Evolutionary conservation across 495 filamentous ascomycete species (phyloP), one percentile per base, ranked within the genome.

Genomic region (Filosporella fistucella): DNA sequence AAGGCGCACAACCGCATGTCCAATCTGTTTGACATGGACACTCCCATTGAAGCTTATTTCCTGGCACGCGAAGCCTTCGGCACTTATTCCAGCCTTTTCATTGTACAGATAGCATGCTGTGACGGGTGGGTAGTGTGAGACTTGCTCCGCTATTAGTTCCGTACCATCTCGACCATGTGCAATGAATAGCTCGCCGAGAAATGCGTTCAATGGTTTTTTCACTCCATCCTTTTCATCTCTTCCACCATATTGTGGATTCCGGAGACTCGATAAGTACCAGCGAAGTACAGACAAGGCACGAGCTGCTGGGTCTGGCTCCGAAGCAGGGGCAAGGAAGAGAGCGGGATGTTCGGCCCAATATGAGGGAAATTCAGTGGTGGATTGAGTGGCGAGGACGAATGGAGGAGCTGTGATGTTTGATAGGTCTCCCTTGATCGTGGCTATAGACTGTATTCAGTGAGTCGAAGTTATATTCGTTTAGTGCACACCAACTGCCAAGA

Each of bases 151-250:
- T 43, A 73, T 62, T 47, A 89, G 62, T 39, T 71, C 69, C 14
- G 85, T 89, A 29, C 77, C 81, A 62, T 81, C 71, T 36, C 69
- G 66, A 74, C 78, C 84, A 55, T 72, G 74, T 2, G 78, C 78
- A 10, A 96, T 64, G 61, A 95, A 96, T 20, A 96, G 70, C 65
- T 98, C 91, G 25, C 93, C 91, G 12, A 91, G 65, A 65, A 91
- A 91, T 0, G 87, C 86, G 58, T 95, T 96, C 68, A 97, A 70
- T 1, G 91, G 93, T 71, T 98, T 98, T 76, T 96, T 96, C 74
- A 96, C 89, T 14, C 88, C 88, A 29, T 82, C 79, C 66, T 95
- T 89, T 68, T 96, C 93, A 60, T 82, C 95, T 35, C 57, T 56
- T 29, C 53, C 61, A 9, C 13, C 39, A 64, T 96, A 98, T 66